Conservation (phyloP, 805 yeast genomes). For the Yarrowia divulgata region DNA sequence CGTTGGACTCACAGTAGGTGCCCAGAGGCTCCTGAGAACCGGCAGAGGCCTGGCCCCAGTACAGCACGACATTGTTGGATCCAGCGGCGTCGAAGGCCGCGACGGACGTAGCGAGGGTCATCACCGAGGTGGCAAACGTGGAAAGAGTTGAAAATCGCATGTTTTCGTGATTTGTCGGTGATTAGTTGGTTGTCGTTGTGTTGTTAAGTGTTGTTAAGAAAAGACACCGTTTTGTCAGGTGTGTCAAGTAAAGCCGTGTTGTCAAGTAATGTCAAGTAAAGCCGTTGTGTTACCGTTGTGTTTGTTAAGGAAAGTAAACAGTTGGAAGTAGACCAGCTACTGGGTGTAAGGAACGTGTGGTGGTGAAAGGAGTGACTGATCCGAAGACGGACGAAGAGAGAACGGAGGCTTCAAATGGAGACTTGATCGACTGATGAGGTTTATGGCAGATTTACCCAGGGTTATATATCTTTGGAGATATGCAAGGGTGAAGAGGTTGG, state of each 20-base stretch:
- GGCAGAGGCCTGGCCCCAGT: conserved; percentile 86
- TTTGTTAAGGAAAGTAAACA: conserved; percentile 5
- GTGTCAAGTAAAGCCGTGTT: too few species aligned
- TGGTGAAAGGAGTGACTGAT: conserved; percentile 23
- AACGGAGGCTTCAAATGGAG: conserved; percentile 17
- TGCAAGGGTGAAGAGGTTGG: conserved; percentile 29
- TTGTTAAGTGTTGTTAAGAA: too few species aligned
- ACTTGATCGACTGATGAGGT: conserved; percentile 30
- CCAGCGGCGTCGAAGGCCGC: conserved; percentile 48
- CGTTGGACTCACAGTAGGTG: conserved; percentile 69
- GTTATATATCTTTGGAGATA: conserved; percentile 1
- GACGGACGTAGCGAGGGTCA: conserved; percentile 20
- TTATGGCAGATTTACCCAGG: neutral
- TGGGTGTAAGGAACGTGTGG: conserved; percentile 17
- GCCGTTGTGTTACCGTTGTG: too few species aligned
- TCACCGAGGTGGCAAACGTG: conserved; percentile 3
- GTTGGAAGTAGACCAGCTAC: conserved; percentile 35
- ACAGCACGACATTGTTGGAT: conserved; percentile 69
- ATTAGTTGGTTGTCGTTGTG: too few species aligned
- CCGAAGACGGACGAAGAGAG: neutral
- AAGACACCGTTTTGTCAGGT: too few species aligned
- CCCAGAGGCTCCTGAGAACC: conserved; percentile 59
- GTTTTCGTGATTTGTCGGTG: neutral
- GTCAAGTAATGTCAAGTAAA: too few species aligned
- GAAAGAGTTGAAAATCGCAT: neutral